A percentile compares a stretch with the other conserved stretches of the same genome.
Conservation (phyloP, 169 alveolate genomes). For the Besnoitia besnoiti region DNA sequence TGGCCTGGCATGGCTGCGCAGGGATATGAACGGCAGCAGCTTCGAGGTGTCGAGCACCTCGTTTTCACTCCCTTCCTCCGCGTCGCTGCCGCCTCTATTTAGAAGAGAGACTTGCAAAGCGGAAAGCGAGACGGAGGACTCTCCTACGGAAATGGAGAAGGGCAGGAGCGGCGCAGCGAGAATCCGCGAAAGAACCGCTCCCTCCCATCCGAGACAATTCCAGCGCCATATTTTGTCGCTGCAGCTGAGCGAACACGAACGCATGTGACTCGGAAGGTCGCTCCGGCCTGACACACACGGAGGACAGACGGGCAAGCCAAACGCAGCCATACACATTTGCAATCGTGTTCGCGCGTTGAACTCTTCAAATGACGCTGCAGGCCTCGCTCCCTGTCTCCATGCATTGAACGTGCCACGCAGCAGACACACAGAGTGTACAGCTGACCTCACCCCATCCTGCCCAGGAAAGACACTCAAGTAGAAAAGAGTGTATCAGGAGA, state of each 20-base stretch:
- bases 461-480: no score
- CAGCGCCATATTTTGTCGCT: neutral
- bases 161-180: neutral
- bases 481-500: no score
- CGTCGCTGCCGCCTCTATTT: neutral
- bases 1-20: neutral
- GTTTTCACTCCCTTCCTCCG: neutral
- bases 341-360: no score
- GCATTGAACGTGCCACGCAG: no score
- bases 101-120: neutral
- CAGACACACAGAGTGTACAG: no score
- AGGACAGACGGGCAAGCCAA: neutral
- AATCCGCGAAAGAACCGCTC: neutral
- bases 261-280: neutral
- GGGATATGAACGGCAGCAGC: neutral
- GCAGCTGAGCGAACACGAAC: neutral
- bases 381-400: no score
- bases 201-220: conserved; percentile 17
- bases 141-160: neutral
- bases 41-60: neutral
- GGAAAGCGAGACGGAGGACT: neutral
- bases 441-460: no score
- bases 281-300: neutral
- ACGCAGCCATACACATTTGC: no score
- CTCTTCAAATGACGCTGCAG: no score